Evolutionary conservation across 2,329 filamentous ascomycete genomes (phyloP), one percentile per base, ranked within the genome.

Genomic region (Trichoderma semiorbis): DNA sequence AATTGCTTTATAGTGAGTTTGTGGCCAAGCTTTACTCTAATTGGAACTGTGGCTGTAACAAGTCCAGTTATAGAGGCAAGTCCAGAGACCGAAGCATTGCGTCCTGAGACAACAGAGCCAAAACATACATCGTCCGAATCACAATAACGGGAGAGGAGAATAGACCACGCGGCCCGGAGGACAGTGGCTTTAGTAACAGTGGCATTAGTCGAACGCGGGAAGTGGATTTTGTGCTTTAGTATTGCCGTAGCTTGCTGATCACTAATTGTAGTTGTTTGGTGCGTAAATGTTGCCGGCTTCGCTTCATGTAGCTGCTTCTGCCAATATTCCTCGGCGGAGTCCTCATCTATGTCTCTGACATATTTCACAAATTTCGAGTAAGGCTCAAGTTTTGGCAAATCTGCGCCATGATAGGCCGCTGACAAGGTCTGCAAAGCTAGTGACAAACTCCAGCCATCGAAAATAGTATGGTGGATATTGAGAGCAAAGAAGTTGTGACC

Each of bases 111-210:
- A 5, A 72, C 69, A 2, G 72, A 69, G 2, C 76, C 77, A 26
- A 77, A 78, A 7, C 74, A n/a, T 1, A 78, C 66, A 21, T 71
- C 73, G 26, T 70, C 66, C 18, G 26, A 21, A 43, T 64, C 72
- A 11, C 73, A 58, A 61, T 73, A 65, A 2, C 65, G 53, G 11
- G 75, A 72, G n/a, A 76, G 70, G 5, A 74, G 14, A 18, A 74
- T 64, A 12, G 74, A 72, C 75, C 76, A 77, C 7, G 75, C 75
- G 28, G 75, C 72, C 47, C 73, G 71, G 55, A 75, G 32, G 7
- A 75, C 58, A 3, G 73, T 76, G 7, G 75, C 72, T 39, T 72
- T 58, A 3, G 73, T 73, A 28, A 74, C 21, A n/a, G 61, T 21
- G 10, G 67, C 34, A 36, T 21, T 26, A 3, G 12, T 24, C 16